Evolutionary conservation across 768 basidiomycete genomes (phyloP), one percentile per base, ranked within the genome.

Genomic region (Boletus fagicola): DNA sequence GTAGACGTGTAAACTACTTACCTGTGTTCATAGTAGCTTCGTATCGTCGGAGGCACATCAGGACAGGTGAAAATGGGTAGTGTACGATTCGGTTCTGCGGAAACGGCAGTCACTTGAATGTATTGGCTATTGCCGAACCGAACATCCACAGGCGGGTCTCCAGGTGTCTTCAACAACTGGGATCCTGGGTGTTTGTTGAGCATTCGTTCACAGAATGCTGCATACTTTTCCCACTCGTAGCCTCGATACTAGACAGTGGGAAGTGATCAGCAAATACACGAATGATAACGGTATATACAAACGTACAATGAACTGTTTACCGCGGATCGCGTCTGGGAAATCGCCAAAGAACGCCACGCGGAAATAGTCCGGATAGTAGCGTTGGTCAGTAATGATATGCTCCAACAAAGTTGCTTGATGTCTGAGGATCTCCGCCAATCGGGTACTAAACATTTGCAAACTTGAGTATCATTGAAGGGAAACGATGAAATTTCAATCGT

Each of bases 291-390:
- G n/a, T 28, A 24, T 53, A 61, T 15, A 31, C n/a, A 28, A 52
- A 58, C 82, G 58, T 72, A 94, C 92, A 58, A 96, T 87, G 75
- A 94, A 98, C 56, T 94, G 90, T 71, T 95, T 96, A 64, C 89
- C 85, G 54, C 88, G 83, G 40, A 96, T 83, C 18, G 91, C 91
- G 20, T 76, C 81, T 0, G 93, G 93, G 76, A 95, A 95, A 63
- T 87, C 90, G 26, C 96, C 95, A 72, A 87, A 97, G 75, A 94
- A 98, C 5, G 89, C 88, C 36, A 98, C 92, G 47, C 92, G 81
- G 77, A 94, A 98, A 72, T 95, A 97, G 65, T 94, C 94, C 20
- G 92, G 85, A 67, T 94, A 94, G 62, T 91, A 91, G 49, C 92
- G 83, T 71, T 89, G 85, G 57, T 90, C 83, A 36, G 80, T 83